Conservation (phyloP, 768 basidiomycete genomes). For the Auriscalpium microsporum region DNA sequence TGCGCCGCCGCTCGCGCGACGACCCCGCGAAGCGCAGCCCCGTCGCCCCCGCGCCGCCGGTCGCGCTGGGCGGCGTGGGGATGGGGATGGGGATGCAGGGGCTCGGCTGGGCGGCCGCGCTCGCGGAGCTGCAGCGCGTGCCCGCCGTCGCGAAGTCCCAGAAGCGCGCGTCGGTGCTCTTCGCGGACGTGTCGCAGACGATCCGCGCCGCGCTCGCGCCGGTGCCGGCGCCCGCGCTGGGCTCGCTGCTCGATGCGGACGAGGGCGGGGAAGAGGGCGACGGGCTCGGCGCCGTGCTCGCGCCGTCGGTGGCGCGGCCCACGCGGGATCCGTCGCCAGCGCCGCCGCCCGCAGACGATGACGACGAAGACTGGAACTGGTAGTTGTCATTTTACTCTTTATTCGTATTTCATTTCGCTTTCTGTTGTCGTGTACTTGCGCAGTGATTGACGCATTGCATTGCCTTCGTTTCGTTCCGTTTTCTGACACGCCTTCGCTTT, state of each 20-base stretch:
- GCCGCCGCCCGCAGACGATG: slow-evolving; percentile 7
- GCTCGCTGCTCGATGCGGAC: background rate
- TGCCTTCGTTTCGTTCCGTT: too few relatives aligned
- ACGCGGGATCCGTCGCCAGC: background rate
- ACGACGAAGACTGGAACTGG: slow-evolving; percentile 17
- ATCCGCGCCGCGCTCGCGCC: slow-evolving; percentile 40
- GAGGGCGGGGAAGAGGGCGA: background rate
- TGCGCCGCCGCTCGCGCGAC: slow-evolving; percentile 24
- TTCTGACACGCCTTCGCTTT: too few relatives aligned
- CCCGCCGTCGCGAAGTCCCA: slow-evolving; percentile 56
- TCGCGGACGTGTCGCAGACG: slow-evolving; percentile 57
- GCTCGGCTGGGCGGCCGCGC: slow-evolving; percentile 40
- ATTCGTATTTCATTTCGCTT: background rate
- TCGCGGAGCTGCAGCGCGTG: slow-evolving; percentile 40
- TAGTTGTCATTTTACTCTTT: background rate
- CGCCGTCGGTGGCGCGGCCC: background rate
- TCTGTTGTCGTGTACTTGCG: background rate
- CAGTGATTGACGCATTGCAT: too few relatives aligned
- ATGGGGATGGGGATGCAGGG: slow-evolving; percentile 31
- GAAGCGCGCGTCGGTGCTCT: slow-evolving; percentile 57
- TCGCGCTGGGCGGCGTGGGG: slow-evolving; percentile 33
- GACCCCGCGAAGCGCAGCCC: slow-evolving; percentile 3
- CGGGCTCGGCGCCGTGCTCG: background rate
- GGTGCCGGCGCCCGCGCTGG: slow-evolving; percentile 17
- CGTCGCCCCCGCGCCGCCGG: slow-evolving; percentile 5